Evolutionary conservation across 1,284 basidiomycete genomes (phyloP), one percentile per base, ranked within the genome.

Genomic region (Trametes pubescens): DNA sequence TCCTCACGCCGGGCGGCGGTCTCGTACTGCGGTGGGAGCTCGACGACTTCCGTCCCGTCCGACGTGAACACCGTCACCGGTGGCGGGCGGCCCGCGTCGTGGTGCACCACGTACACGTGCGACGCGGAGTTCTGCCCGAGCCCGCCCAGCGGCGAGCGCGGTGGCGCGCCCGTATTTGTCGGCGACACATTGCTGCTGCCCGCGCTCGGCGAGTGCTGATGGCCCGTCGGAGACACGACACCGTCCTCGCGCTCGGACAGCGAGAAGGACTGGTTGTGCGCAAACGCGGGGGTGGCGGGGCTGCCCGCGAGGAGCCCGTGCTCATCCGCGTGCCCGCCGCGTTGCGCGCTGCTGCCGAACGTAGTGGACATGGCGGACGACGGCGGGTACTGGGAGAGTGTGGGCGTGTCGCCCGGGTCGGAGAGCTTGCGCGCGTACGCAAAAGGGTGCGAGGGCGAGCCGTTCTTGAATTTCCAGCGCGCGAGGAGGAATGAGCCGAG

Each of bases 81-180:
- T 2, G 86, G 86, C 21, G 85, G 75, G 10, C 81, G 72, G 7
- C 85, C 84, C 18, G 77, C 81, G 66, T 87, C 85, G 68, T 87
- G 85, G 66, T 87, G 86, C 38, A 87, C 80, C 37, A 87, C 84
- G 65, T 86, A 86, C 8, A 87, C 81, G 43, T 85, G 81, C 60
- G 73, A 75, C 53, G 69, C 21, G 43, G 57, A 72, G 35, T 59
- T 40, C 24, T 56, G 49, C 4, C 52, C 54, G n/a, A 32, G 18
- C 22, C 35, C 48, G 43, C 49, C 49, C 24, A 47, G 43, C 35
- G 53, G 58, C 26, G 54, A 59, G 35, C 57, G 61, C 16, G 40
- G n/a, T 8, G 29, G 29, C 29, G 8, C 29, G 18, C n/a, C 26
- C 24, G 10, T 3, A 16, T 16, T 51, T 14, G 58, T 55, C 59